phyloP scores from a whole-genome alignment of 148 eudicot species.

The Rhododendron griersonianum region DNA sequence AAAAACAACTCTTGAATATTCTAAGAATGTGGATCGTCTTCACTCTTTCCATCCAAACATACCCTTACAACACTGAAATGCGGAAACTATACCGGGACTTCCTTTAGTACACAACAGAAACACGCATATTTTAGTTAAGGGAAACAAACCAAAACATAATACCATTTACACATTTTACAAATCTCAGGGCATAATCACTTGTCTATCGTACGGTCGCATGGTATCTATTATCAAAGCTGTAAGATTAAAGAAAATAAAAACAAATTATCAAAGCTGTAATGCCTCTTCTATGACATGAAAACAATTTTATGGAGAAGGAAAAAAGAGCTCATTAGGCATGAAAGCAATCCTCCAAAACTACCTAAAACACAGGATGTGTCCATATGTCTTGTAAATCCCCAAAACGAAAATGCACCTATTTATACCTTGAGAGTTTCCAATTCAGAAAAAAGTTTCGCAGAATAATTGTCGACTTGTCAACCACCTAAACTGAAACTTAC shows the following conservation, averaged over 20 bases:
- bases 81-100: background rate
- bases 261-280: background rate
- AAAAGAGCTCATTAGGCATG: background rate
- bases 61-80: background rate
- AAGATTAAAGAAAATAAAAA: too few relatives aligned
- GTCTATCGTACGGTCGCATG: background rate
- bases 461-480: background rate
- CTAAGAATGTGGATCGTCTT: background rate
- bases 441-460: background rate
- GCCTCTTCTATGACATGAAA: background rate
- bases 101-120: background rate
- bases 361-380: background rate
- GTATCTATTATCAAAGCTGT: background rate
- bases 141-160: background rate
- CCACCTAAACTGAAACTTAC: background rate
- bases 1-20: background rate
- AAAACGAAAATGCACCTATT: background rate
- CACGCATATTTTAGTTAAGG: background rate
- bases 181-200: background rate
- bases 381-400: background rate
- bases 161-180: background rate
- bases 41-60: background rate
- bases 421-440: background rate
- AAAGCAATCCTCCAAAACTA: background rate
- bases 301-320: background rate